Evolutionary conservation across 2,329 filamentous ascomycete genomes (phyloP), one percentile per base, ranked within the genome.

Genomic region (Colletotrichum costaricense): DNA sequence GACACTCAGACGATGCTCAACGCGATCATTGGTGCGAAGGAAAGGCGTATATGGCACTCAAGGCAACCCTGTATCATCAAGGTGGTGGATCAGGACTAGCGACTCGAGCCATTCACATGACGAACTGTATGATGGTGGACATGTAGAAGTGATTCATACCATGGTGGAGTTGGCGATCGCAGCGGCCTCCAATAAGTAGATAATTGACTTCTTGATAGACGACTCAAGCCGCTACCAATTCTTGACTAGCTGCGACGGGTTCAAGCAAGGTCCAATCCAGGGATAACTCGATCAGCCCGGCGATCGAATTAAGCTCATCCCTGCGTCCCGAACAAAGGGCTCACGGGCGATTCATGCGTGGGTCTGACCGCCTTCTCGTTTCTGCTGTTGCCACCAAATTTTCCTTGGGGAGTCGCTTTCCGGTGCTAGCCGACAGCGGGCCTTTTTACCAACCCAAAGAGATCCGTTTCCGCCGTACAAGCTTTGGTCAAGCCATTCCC

Each of bases 21-120:
- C 78, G 85, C 88, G 2, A 84, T 89, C 74, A 81, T 93, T 28
- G 91, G 90, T 2, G 85, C 86, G 9, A 88, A 86, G 79, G 89
- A 92, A 81, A 86, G 91, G 78, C 84, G 90, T 75, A 89, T 92
- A 42, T 93, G 91, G 91, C 90, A 93, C 81, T 88, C 88, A 33
- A 85, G 91, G 76, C 85, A 88, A 77, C 87, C 89, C 59, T 91
- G 86, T 76, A 78, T 88, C 63, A 79, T 93, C 76, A 82, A 84
- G 73, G 91, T 91, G 26, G 81, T 81, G 70, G 90, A 92, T 79
- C 75, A 78, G 54, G 76, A 76, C 60, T 72, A 73, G 74, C 70
- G 55, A 58, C 63, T 22, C 35, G 16, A 56, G 56, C 57, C 12
- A 46, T 67, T 35, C 63, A 38, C 24, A 52, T 73, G 69, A 73